These are phyloP conservation scores for Aegilops tauschii DNA, from an alignment of 176 grass and related monocot species.

Conservation along the genomic window DNA sequence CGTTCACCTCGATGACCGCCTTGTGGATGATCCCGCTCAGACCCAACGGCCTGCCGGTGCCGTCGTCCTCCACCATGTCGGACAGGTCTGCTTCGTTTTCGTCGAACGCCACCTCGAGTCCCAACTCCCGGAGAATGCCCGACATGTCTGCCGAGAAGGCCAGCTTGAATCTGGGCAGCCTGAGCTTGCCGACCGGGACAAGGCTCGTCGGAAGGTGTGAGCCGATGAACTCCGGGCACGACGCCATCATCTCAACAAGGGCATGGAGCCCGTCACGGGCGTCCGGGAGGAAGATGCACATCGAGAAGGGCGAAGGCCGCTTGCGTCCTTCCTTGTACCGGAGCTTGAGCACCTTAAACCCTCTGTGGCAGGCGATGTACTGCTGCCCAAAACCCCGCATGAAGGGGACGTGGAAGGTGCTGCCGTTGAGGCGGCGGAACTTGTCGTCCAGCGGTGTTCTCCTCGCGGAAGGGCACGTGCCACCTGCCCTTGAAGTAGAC, in stretches of 20 bases:
- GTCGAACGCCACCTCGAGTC: not conserved
- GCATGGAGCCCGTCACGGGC: not conserved
- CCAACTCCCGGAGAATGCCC: no score
- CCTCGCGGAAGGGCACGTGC: not conserved
- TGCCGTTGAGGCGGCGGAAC: constrained; percentile 16
- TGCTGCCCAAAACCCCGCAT: not conserved
- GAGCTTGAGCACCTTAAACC: constrained; percentile 29
- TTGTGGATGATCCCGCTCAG: not conserved
- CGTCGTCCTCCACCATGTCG: not conserved
- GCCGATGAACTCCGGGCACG: not conserved
- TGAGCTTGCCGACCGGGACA: not conserved
- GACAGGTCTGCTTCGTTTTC: not conserved
- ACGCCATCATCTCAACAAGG: not conserved
- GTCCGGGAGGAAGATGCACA: constrained; percentile 37
- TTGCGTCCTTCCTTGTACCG: not conserved
- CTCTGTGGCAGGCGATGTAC: not conserved
- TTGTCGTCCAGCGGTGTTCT: not conserved
- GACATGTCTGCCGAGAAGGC: not conserved
- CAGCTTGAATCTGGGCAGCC: not conserved
- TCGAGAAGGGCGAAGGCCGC: not conserved
- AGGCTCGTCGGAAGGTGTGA: not conserved
- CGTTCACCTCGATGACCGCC: not conserved
- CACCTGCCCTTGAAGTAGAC: constrained; percentile 41
- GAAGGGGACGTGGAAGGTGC: not conserved
- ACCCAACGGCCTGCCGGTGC: not conserved